These are phyloP conservation scores for Mortierella sp. DNA, from an alignment of 371 early-diverging fungal genomes.

Conservation along the genomic window DNA sequence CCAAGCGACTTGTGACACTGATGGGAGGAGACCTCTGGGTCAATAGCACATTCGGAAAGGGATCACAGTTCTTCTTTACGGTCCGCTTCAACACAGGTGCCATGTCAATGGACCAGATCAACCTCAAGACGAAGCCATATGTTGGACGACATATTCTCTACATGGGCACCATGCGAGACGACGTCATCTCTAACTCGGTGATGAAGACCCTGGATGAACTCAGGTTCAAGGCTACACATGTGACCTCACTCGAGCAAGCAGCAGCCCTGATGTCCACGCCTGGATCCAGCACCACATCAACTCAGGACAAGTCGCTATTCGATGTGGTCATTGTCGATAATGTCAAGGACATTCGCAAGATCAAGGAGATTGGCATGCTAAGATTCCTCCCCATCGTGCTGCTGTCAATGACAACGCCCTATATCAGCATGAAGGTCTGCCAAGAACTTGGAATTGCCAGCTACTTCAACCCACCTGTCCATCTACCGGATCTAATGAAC, in stretches of 20 bases:
- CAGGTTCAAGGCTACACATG: slow-evolving; percentile 56
- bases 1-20: slow-evolving; percentile 74
- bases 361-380: slow-evolving; percentile 63
- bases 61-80: slow-evolving; percentile 81
- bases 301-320: slow-evolving; percentile 53
- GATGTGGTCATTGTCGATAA: slow-evolving; percentile 69
- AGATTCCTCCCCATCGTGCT: slow-evolving; percentile 76
- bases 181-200: slow-evolving; percentile 38
- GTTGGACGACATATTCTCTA: slow-evolving; percentile 60
- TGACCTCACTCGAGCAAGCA: slow-evolving; percentile 57
- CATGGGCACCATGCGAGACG: slow-evolving; percentile 59
- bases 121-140: slow-evolving; percentile 59
- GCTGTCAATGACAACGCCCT: slow-evolving; percentile 58
- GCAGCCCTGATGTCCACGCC: slow-evolving; percentile 23
- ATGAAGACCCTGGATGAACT: slow-evolving; percentile 55
- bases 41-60: slow-evolving; percentile 71
- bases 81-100: slow-evolving; percentile 59
- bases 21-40: slow-evolving; percentile 88
- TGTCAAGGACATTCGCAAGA: slow-evolving; percentile 60
- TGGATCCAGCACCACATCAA: slow-evolving; percentile 25
- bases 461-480: slow-evolving; percentile 69
- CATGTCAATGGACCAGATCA: slow-evolving; percentile 55
- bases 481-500: slow-evolving; percentile 69
- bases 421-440: slow-evolving; percentile 68
- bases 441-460: slow-evolving; percentile 74